Evolutionary conservation across 352 stramenopile genomes (phyloP).

Genomic region (Pythium sp.): DNA sequence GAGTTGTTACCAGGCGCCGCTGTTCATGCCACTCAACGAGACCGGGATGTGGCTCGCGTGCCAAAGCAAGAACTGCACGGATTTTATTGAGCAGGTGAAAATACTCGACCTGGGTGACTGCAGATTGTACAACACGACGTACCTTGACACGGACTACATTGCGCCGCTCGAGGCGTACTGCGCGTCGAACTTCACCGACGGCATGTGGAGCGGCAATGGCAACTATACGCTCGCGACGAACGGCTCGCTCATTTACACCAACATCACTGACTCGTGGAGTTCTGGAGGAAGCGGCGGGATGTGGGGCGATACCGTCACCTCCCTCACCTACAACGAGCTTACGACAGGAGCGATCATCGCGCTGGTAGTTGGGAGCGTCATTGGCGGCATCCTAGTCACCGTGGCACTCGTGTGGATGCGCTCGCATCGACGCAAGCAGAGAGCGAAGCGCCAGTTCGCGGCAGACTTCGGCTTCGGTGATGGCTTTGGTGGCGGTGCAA

Average conservation of each 20-base stretch:
- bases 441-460: not conserved
- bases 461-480: not conserved
- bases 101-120: not conserved
- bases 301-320: not conserved
- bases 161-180: not conserved
- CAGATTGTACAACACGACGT: not conserved
- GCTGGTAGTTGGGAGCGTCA: slow-evolving; percentile 9
- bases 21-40: not conserved
- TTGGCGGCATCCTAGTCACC: slow-evolving; percentile 4
- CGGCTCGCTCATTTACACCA: not conserved
- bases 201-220: not conserved
- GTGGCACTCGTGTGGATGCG: slow-evolving; percentile 8
- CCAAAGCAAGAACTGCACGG: not conserved
- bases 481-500: not conserved
- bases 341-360: not conserved
- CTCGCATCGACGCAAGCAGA: slow-evolving; percentile 9
- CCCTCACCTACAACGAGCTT: not conserved
- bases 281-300: no score
- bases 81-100: not conserved
- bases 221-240: not conserved
- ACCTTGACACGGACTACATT: not conserved
- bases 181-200: not conserved
- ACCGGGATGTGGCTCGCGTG: not conserved
- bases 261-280: not conserved
- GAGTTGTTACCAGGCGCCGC: not conserved